A percentile compares a stretch with the other conserved stretches of the same genome.
Conservation (phyloP, 768 basidiomycete genomes). For the Podaxis sp. region DNA sequence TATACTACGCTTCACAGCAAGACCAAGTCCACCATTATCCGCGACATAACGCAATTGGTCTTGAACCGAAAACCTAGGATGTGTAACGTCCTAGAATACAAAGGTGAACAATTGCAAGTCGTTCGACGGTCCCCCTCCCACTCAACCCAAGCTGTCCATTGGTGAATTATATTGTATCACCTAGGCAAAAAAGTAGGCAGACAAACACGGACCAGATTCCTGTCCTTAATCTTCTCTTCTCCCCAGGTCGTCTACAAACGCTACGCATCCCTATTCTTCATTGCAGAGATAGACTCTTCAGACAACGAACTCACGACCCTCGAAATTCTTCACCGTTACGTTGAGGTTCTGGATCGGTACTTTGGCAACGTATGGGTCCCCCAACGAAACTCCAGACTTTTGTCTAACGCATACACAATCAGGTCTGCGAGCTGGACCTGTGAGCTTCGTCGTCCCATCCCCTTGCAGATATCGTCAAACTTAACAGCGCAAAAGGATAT, state of each 20-base stretch:
- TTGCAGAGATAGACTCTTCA: conserved; percentile 75
- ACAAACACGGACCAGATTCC: not conserved
- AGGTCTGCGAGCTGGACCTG: conserved; percentile 95
- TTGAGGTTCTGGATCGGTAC: conserved; percentile 87
- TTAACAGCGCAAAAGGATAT: conserved; percentile 59
- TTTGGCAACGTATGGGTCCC: conserved; percentile 73
- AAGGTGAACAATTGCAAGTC: conserved; percentile 49
- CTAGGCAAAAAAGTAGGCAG: not conserved
- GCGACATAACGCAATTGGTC: conserved; percentile 93
- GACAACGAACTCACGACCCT: conserved; percentile 94
- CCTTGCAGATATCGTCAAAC: not conserved
- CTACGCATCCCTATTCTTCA: conserved; percentile 95
- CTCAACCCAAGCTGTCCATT: not conserved
- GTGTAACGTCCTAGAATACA: conserved; percentile 98
- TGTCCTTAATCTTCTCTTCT: not conserved
- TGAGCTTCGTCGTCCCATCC: conserved; percentile 33
- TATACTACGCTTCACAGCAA: conserved; percentile 83
- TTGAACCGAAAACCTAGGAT: conserved; percentile 83
- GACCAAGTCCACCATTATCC: conserved; percentile 86
- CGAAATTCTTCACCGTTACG: conserved; percentile 93
- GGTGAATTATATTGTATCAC: not conserved
- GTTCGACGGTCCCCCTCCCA: not conserved
- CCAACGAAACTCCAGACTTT: not conserved
- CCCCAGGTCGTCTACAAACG: conserved; percentile 85
- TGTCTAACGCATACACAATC: conserved; percentile 47